A percentile compares a stretch with the other conserved stretches of the same genome.
Evolutionary conservation across 305 asterid species (phyloP).

Genomic region (Petunia hybrid): DNA sequence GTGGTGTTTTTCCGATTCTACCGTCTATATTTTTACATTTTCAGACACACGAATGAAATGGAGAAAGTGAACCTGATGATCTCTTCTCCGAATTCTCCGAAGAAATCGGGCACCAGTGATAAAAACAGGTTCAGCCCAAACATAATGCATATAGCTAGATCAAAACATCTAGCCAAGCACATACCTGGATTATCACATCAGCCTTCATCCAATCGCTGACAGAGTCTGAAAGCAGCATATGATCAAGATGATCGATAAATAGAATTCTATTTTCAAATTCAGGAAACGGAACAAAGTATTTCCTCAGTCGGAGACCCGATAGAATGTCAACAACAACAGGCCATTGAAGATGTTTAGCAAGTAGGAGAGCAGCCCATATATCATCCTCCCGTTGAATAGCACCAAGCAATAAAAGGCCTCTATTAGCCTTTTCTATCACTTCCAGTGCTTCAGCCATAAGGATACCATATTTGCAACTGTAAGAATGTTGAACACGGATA

Average conservation of each 20-base stretch:
- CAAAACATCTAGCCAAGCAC: constrained; percentile 9
- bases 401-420: constrained; percentile 80
- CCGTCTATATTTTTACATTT: neutral
- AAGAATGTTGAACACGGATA: constrained; percentile 61
- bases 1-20: neutral
- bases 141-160: constrained; percentile 21
- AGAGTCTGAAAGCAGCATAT: constrained; percentile 77
- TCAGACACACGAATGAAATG: constrained; percentile 4
- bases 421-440: constrained; percentile 71
- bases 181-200: constrained; percentile 94
- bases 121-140: constrained; percentile 17
- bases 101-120: constrained; percentile 11
- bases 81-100: neutral
- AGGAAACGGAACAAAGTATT: constrained; percentile 67
- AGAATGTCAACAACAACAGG: constrained; percentile 86
- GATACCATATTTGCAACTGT: constrained; percentile 43
- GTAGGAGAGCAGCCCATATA: constrained; percentile 93
- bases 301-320: constrained; percentile 92
- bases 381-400: constrained; percentile 89
- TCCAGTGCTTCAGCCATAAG: constrained; percentile 63
- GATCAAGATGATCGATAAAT: constrained; percentile 93
- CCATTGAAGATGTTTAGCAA: constrained; percentile 93
- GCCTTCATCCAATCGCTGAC: constrained; percentile 73
- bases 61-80: constrained; percentile 20
- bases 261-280: constrained; percentile 62